Evolutionary conservation across 257 asterid genomes (phyloP).

Genomic region (Leonotis leonurus): DNA sequence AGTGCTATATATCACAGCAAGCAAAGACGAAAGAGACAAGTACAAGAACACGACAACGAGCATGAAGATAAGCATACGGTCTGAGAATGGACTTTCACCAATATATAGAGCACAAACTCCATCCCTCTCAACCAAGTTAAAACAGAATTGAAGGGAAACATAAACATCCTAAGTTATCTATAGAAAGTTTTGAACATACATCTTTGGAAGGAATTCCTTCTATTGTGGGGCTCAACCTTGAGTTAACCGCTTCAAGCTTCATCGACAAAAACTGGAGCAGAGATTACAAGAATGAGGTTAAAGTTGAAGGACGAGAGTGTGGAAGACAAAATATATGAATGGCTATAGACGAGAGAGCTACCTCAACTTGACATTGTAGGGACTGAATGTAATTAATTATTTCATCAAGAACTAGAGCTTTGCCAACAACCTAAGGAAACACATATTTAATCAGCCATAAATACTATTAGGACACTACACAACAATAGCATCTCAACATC

Average conservation of each 20-base stretch:
- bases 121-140: neutral
- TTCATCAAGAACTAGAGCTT: conserved; percentile 90
- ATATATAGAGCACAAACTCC: neutral
- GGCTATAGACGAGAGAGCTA: conserved; percentile 22
- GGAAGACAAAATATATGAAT: neutral
- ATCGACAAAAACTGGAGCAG: conserved; percentile 73
- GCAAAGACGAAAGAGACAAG: neutral
- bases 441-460: neutral
- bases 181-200: conserved; percentile 36
- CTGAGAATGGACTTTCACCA: neutral
- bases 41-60: neutral
- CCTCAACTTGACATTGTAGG: conserved; percentile 90
- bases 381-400: conserved; percentile 86
- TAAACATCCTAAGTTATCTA: neutral
- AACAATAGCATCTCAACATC: neutral
- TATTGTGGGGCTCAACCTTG: conserved; percentile 48
- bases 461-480: neutral
- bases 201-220: conserved; percentile 68
- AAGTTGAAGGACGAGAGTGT: neutral
- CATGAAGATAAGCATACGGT: neutral
- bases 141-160: neutral
- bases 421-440: conserved; percentile 66
- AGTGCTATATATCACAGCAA: too few species aligned
- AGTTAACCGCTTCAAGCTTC: conserved; percentile 93
- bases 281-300: conserved; percentile 1